These are phyloP conservation scores for Phytophthora idaei DNA, from an alignment of 352 stramenopile species.

Conservation along the genomic window DNA sequence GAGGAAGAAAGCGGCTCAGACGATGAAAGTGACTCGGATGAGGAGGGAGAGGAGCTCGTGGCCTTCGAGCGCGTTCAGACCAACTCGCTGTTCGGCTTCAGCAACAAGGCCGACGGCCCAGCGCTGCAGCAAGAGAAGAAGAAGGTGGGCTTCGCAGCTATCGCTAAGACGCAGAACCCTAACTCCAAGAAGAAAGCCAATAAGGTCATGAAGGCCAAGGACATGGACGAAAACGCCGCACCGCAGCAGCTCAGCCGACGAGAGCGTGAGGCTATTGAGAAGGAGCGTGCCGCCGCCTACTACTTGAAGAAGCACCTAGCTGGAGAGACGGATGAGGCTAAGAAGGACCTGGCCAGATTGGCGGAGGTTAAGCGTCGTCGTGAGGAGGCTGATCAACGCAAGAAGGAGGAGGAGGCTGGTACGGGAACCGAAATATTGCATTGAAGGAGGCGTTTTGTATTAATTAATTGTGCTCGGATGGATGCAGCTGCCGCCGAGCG, in stretches of 20 bases:
- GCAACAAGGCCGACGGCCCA: conserved; percentile 59
- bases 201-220: conserved; percentile 90
- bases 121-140: conserved; percentile 71
- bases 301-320: conserved; percentile 89
- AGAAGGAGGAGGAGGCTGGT: conserved; percentile 84
- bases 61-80: conserved; percentile 80
- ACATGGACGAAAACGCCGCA: conserved; percentile 66
- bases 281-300: conserved; percentile 68
- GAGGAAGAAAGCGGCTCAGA: conserved; percentile 56
- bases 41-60: conserved; percentile 57
- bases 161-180: conserved; percentile 86
- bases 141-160: conserved; percentile 65
- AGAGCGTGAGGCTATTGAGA: conserved; percentile 89
- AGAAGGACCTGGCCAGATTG: conserved; percentile 84
- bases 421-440: background rate
- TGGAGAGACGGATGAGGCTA: conserved; percentile 86
- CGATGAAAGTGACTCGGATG: conserved; percentile 59
- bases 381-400: conserved; percentile 80
- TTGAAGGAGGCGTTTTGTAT: background rate
- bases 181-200: conserved; percentile 70
- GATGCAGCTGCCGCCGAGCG: conserved; percentile 56
- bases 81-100: conserved; percentile 78
- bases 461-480: conserved; percentile 8
- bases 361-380: conserved; percentile 80
- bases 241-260: conserved; percentile 77